Base-by-base conservation (phyloP, 2,329 filamentous ascomycete species). In the Biscogniauxia marginata region DNA sequence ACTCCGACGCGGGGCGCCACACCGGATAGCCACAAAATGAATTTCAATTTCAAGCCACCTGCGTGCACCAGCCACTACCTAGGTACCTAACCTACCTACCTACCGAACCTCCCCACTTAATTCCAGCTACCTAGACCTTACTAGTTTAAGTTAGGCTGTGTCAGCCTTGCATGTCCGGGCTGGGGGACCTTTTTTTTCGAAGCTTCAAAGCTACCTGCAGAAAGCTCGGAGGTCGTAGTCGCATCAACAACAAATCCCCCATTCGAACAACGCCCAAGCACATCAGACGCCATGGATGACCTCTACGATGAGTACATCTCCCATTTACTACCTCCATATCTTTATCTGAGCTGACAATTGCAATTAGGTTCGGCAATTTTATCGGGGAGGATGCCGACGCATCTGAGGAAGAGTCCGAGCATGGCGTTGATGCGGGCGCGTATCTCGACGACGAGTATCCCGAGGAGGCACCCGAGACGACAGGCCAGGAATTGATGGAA, bases 401-500 rank as follows among this genome's bases (percentile, higher is more conserved):
- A 73, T 95, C 91, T 55, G 93, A 96, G 70, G 88, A 90, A 70
- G 93, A 93, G 69, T 93, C 91, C 67, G 86, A 91, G 71, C 84
- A 85, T 69, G 86, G 88, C 72, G 84, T 86, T 65, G 87, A 89
- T 73, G 85, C 86, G 57, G 84, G 84, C 70, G 88, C 90, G 67
- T 92, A 93, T 69, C 86, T 88, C 68, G 96, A 96, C 74, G 88
- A 91, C 67, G 88, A 93, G 62, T 89, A 89, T 22, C 82, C 83
- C 24, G 85, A 84, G 52, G 83, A 86, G 57, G 85, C 84, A 18
- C 84, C 82, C 58, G 84, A 84, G 49, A 79, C 75, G 44, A 81
- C 86, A 39, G 88, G 89, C 47, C 88, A 96, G 72, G 90, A 96
- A 75, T 78, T 95, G 66, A 98, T 99, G 93, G 91, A 98, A 68